These are phyloP conservation scores for Periconia macrospinosa DNA, from an alignment of 2,329 filamentous ascomycete genomes.

Conservation along the genomic window DNA sequence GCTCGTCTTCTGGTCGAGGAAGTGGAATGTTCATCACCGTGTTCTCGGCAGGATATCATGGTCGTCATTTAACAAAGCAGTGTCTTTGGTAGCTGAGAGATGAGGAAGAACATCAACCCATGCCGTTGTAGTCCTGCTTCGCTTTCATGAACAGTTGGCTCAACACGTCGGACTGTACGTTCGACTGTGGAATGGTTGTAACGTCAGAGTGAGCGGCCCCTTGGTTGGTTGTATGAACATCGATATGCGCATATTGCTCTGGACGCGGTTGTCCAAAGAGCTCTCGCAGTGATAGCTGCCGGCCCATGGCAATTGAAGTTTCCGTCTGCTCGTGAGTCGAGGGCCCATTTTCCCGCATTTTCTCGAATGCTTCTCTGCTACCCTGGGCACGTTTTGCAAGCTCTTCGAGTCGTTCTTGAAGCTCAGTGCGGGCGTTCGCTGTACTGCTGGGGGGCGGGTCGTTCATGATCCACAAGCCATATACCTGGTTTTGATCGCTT, in stretches of 20 bases:
- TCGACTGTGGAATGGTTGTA: constrained; percentile 13
- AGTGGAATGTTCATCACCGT: too few species aligned
- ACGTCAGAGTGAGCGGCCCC: constrained; percentile 13
- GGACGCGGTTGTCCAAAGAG: constrained; percentile 58
- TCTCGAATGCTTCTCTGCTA: constrained; percentile 48
- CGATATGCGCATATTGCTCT: constrained; percentile 50
- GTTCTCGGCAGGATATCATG: too few species aligned
- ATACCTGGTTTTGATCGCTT: constrained; percentile 48
- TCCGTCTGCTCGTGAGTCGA: constrained; percentile 33
- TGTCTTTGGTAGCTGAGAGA: not conserved
- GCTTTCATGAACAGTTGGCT: constrained; percentile 40
- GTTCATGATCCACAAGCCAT: constrained; percentile 67
- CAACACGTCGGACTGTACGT: constrained; percentile 29
- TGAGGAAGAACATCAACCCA: constrained; percentile 20
- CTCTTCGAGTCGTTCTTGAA: constrained; percentile 58
- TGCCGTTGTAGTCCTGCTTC: constrained; percentile 38
- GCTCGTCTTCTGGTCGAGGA: too few species aligned
- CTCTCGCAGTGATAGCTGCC: constrained; percentile 56
- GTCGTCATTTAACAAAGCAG: not conserved
- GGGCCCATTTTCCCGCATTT: constrained; percentile 22
- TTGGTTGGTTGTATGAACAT: constrained; percentile 7
- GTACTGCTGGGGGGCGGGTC: constrained; percentile 60
- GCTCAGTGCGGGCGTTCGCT: constrained; percentile 53
- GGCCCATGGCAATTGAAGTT: constrained; percentile 52
- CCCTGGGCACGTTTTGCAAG: constrained; percentile 56